These are phyloP conservation scores for Rhizopus arrhizus DNA, from an alignment of 371 early-diverging fungal genomes.

Conservation along the genomic window DNA sequence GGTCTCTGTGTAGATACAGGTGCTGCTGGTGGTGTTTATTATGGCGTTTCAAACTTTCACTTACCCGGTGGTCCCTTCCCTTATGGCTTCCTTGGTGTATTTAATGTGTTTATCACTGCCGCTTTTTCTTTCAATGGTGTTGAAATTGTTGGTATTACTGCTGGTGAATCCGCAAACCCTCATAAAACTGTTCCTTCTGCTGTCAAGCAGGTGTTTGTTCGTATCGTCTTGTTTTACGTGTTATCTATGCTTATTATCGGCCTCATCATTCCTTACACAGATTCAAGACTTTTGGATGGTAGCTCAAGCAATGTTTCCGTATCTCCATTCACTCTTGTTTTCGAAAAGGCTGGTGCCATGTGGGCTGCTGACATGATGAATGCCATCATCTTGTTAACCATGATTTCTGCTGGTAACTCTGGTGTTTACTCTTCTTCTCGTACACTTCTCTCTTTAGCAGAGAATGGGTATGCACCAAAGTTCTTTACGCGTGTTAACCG, in stretches of 20 bases:
- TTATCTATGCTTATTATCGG: slow-evolving; percentile 72
- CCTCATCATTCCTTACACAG: slow-evolving; percentile 64
- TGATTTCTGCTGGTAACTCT: slow-evolving; percentile 74
- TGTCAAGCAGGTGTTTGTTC: slow-evolving; percentile 70
- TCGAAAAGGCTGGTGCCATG: slow-evolving; percentile 62
- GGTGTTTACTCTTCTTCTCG: slow-evolving; percentile 72
- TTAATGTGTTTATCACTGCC: slow-evolving; percentile 70
- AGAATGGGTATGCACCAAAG: slow-evolving; percentile 66
- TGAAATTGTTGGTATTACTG: slow-evolving; percentile 72
- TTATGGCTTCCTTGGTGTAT: slow-evolving; percentile 66
- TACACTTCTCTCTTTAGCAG: slow-evolving; percentile 66
- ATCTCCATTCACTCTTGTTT: slow-evolving; percentile 75
- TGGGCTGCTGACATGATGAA: slow-evolving; percentile 76
- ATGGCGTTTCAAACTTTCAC: slow-evolving; percentile 62
- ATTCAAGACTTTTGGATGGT: slow-evolving; percentile 47
- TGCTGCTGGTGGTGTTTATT: slow-evolving; percentile 31
- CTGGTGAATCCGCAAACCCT: slow-evolving; percentile 70
- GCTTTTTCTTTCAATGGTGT: slow-evolving; percentile 85
- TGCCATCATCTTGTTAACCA: slow-evolving; percentile 69
- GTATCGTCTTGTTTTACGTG: slow-evolving; percentile 75
- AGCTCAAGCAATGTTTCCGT: slow-evolving; percentile 46
- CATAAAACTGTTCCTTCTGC: slow-evolving; percentile 70
- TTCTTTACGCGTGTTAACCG: slow-evolving; percentile 53
- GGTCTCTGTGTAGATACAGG: slow-evolving; percentile 69
- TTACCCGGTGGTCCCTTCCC: slow-evolving; percentile 71